A percentile compares a stretch with the other conserved stretches of the same genome.
phyloP scores from a whole-genome alignment of 306 rosid genomes.

The Hippophae tibetana region DNA sequence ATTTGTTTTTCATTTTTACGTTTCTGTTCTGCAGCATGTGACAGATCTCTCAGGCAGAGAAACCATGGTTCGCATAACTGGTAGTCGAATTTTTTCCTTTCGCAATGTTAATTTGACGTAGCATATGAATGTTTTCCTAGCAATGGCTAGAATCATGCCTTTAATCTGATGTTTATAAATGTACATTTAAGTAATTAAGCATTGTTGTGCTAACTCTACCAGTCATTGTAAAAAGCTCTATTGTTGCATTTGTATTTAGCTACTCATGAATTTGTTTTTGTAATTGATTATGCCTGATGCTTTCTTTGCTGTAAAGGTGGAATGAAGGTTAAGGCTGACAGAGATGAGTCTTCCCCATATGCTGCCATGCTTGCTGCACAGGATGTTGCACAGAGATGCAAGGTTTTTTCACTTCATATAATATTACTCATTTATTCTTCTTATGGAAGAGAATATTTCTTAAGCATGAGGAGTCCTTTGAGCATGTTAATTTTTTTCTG shows the following conservation, averaged over 20 bases:
- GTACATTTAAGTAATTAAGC: no score
- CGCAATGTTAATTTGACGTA: no score
- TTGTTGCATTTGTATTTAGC: background rate
- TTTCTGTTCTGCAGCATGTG: slow-evolving; percentile 48
- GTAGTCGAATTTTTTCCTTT: slow-evolving; percentile 19
- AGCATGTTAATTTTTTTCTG: background rate
- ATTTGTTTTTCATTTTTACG: background rate
- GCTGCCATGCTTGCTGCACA: slow-evolving; percentile 95
- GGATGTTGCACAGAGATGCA: slow-evolving; percentile 77
- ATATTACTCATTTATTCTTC: background rate
- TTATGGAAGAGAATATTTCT: background rate
- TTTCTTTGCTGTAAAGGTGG: slow-evolving; percentile 39
- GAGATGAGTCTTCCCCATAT: slow-evolving; percentile 80
- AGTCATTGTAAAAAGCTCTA: background rate
- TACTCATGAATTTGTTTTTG: background rate
- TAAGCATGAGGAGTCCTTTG: background rate
- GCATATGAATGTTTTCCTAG: no score
- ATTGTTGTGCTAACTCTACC: no score
- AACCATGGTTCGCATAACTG: slow-evolving; percentile 75
- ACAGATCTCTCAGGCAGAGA: slow-evolving; percentile 80
- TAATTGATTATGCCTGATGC: background rate
- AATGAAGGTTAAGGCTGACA: slow-evolving; percentile 84
- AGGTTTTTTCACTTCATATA: slow-evolving; percentile 22
- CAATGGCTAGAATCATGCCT: no score
- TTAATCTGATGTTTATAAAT: no score